phyloP scores from a whole-genome alignment of 108 stramenopile genomes.

The Stephanodiscus minutulus region DNA sequence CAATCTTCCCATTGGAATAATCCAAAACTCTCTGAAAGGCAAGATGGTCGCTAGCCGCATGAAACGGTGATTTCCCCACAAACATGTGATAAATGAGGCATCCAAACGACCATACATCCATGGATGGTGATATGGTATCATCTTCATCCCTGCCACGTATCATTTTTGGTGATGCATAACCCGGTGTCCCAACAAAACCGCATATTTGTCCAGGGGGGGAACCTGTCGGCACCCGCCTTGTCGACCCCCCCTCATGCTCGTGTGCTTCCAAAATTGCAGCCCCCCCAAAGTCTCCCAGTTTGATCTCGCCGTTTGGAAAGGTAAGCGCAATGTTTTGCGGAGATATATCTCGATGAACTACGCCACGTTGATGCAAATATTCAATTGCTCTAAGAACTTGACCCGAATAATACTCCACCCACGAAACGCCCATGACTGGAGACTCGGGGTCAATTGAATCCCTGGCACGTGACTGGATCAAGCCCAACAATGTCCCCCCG shows the following conservation, averaged over 20 bases:
- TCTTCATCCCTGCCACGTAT: constrained; percentile 24
- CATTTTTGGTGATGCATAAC: constrained; percentile 50
- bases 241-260: not conserved
- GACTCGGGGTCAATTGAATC: not conserved
- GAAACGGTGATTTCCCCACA: constrained; percentile 47
- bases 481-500: constrained; percentile 47
- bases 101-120: constrained; percentile 55
- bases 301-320: constrained; percentile 30
- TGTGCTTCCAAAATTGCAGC: constrained; percentile 19
- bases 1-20: constrained; percentile 19
- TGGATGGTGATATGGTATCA: constrained; percentile 5
- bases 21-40: constrained; percentile 34
- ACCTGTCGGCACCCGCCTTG: constrained; percentile 9
- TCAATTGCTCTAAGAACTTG: constrained; percentile 42
- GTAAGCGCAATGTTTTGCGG: constrained; percentile 42
- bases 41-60: constrained; percentile 34
- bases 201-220: not conserved
- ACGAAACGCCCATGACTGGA: constrained; percentile 25
- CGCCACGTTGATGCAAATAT: constrained; percentile 32
- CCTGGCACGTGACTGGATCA: constrained; percentile 15
- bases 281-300: constrained; percentile 47
- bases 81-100: constrained; percentile 48
- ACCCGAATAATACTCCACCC: constrained; percentile 36
- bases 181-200: constrained; percentile 43
- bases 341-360: constrained; percentile 49